Base-by-base conservation (phyloP, 805 yeast species). In the Ascoidea tarda region DNA sequence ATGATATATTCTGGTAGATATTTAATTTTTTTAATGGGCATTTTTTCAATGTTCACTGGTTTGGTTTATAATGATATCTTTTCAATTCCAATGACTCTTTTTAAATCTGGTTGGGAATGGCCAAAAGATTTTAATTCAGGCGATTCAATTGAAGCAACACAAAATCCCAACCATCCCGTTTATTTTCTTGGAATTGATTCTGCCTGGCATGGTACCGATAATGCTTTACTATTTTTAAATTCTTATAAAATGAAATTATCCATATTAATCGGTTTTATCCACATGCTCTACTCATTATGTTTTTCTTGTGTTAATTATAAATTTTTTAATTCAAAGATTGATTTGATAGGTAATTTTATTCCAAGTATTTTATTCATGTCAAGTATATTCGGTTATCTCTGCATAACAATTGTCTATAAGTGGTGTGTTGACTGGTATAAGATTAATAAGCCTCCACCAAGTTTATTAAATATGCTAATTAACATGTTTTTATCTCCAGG, bases 201-300 rank as follows among this genome's bases (percentile, higher is more conserved):
- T 58, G 86, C 84, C 8, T 93, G 99, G 99, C 99, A 93, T 67
- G 96, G 97, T 16, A 77, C 98, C 46, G 99, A 93, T 60, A 93
- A 93, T 70, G 82, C 83, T 51, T 74, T 93, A 61, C 69, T 95
- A 54, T 93, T 93, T 69, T 79, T 96, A 50, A 93, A 93, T 71
- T 90, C 98, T 2, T 93, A 87, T 72, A 93, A 93, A 74, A 93
- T 93, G 99, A 93, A 93, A 68, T 74, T 93, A 56, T 89, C 98
- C 1, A 84, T 93, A 53, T 74, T 93, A 59, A 84, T 93, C 90
- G 99, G 99, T 4, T 91, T 84, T 68, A 68, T 77, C 49, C 99
- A 93, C 70, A 93, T 93, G 99, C 71, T 90, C 10, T 93, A 91
- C 69, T 87, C 96, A 4, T 84, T 80, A 63, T 66, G 80, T 66